Evolutionary conservation across 2,329 filamentous ascomycete genomes (phyloP).

Genomic region (Alternaria brassicicola): DNA sequence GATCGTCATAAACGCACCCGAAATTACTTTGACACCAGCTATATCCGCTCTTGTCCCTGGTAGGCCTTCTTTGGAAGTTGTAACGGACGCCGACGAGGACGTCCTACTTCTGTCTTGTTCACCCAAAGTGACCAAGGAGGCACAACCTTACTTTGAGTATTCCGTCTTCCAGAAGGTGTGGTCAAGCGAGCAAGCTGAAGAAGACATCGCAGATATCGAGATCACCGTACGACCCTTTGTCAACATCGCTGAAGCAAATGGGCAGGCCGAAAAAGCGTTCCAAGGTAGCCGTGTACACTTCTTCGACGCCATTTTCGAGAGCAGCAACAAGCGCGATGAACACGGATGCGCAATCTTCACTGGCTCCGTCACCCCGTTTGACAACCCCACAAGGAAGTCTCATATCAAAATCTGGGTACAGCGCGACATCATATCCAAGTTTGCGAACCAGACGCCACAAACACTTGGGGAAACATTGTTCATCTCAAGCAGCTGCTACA

Average conservation of each 20-base stretch:
- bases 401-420: slow-evolving; percentile 28
- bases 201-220: not conserved
- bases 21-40: not conserved
- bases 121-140: not conserved
- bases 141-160: slow-evolving; percentile 37
- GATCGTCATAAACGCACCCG: not conserved
- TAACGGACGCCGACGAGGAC: not conserved
- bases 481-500: slow-evolving; percentile 28
- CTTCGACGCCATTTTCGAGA: slow-evolving; percentile 7
- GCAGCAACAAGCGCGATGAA: slow-evolving; percentile 13
- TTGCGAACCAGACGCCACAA: slow-evolving; percentile 13
- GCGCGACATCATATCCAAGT: slow-evolving; percentile 18
- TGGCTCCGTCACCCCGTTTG: slow-evolving; percentile 13
- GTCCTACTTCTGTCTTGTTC: not conserved
- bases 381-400: slow-evolving; percentile 14
- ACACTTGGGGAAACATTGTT: slow-evolving; percentile 10
- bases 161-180: slow-evolving; percentile 26
- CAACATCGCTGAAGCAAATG: slow-evolving; percentile 25
- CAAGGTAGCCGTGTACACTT: slow-evolving; percentile 4
- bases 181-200: slow-evolving; percentile 5
- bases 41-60: not conserved
- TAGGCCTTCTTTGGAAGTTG: not conserved
- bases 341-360: slow-evolving; percentile 14
- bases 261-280: slow-evolving; percentile 19
- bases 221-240: slow-evolving; percentile 15